Percentiles rank a stretch among this genome's conserved stretches.
These are phyloP conservation scores for Orbilia blumenaviensis DNA, from an alignment of 2,329 filamentous ascomycete genomes.

Conservation along the genomic window DNA sequence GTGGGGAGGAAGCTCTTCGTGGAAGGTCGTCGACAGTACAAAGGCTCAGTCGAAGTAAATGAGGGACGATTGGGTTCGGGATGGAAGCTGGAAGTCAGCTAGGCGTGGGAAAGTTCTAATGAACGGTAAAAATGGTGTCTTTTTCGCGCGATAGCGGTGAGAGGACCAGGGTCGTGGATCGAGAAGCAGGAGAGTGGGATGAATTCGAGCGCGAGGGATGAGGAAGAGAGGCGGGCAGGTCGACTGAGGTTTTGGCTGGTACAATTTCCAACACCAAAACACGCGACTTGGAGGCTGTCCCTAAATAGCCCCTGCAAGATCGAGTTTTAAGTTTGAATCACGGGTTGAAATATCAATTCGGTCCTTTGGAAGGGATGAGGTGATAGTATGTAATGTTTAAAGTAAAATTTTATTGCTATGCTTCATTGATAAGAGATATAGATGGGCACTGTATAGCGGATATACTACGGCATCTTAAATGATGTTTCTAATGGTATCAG, in stretches of 20 bases:
- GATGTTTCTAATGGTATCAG: too few species aligned
- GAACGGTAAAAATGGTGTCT: background rate
- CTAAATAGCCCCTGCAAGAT: slow-evolving; percentile 3
- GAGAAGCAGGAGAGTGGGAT: slow-evolving; percentile 6
- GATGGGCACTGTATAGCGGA: too few species aligned
- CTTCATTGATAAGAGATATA: too few species aligned
- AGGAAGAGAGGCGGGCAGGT: background rate
- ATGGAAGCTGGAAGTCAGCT: background rate
- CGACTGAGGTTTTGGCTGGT: slow-evolving; percentile 1
- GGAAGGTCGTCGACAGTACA: background rate
- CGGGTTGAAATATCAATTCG: background rate
- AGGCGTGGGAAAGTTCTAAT: slow-evolving; percentile 1
- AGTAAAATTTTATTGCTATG: too few species aligned
- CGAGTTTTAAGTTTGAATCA: background rate
- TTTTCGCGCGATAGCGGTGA: slow-evolving; percentile 29
- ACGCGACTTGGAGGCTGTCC: slow-evolving; percentile 16
- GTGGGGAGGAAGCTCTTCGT: slow-evolving; percentile 20
- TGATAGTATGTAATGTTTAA: background rate
- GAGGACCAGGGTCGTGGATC: background rate
- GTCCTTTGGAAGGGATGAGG: background rate
- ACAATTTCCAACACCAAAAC: slow-evolving; percentile 46
- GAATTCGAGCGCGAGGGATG: slow-evolving; percentile 11
- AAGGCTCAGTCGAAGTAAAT: background rate
- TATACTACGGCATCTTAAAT: too few species aligned
- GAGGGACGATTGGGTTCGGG: background rate